Percentiles rank a stretch among this genome's conserved stretches.
Conservation (phyloP, 257 asterid species). For the Solanum ossicruentum region DNA sequence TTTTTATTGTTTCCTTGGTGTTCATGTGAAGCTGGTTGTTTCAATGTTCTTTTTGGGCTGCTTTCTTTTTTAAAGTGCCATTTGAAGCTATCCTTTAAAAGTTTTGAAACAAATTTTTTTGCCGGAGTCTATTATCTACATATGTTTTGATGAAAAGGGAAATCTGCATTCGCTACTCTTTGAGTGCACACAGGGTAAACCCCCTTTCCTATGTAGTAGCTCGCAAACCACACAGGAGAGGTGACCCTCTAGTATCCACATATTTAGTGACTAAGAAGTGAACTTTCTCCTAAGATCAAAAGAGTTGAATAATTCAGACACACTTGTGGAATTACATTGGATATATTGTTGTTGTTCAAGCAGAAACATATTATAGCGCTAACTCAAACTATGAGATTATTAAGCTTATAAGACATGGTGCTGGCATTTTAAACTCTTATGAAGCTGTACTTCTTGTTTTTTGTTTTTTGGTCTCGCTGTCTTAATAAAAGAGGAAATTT, state of each 20-base stretch:
- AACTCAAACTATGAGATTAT: background rate
- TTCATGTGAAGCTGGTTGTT: background rate
- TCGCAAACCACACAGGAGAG: no score
- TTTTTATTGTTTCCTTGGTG: background rate
- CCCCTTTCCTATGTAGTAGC: no score
- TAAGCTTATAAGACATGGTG: background rate
- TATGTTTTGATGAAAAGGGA: background rate
- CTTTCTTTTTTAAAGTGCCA: background rate
- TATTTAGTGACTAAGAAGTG: background rate
- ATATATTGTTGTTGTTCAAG: background rate
- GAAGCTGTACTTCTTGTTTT: background rate
- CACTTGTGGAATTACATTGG: background rate
- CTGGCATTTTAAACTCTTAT: background rate
- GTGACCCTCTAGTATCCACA: background rate
- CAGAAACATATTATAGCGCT: background rate
- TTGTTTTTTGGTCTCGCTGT: background rate
- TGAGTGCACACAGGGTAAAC: no score
- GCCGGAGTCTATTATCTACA: background rate
- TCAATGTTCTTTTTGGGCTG: background rate
- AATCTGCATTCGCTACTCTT: no score
- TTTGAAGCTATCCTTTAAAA: background rate
- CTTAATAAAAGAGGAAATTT: no score
- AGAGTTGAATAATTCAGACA: background rate
- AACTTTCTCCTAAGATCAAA: background rate
- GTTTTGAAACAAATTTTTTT: background rate